Conservation (phyloP, 768 basidiomycete species). For the Pulveroboletus frians region DNA sequence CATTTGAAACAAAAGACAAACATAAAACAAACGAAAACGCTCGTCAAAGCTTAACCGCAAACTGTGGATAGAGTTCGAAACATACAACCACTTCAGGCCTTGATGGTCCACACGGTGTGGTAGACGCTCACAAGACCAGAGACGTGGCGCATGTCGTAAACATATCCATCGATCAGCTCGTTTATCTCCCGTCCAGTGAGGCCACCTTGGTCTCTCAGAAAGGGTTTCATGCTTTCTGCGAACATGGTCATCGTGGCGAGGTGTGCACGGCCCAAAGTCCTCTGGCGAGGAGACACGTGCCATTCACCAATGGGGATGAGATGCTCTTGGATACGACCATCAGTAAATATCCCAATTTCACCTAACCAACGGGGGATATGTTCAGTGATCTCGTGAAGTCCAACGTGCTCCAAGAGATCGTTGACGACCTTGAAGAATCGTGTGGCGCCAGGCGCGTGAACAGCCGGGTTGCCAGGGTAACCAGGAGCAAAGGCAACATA, state of each 20-base stretch:
- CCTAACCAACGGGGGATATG: conserved; percentile 36
- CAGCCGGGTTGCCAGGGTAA: conserved; percentile 22
- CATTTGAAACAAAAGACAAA: not conserved
- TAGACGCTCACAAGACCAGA: conserved; percentile 46
- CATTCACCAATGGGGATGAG: conserved; percentile 57
- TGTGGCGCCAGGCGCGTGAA: conserved; percentile 23
- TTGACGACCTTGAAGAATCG: conserved; percentile 40
- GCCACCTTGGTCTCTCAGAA: conserved; percentile 41
- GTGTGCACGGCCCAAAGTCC: conserved; percentile 39
- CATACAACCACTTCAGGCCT: conserved; percentile 11
- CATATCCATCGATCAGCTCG: conserved; percentile 37
- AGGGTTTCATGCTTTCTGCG: conserved; percentile 43
- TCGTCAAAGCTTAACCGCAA: not conserved
- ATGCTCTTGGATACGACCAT: conserved; percentile 32
- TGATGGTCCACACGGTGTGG: conserved; percentile 46
- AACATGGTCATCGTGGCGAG: conserved; percentile 38
- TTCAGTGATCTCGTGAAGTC: conserved; percentile 36
- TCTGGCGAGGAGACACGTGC: conserved; percentile 34
- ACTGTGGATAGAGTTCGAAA: not conserved
- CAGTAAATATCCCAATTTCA: conserved; percentile 37
- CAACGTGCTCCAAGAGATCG: conserved; percentile 32
- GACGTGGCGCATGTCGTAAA: conserved; percentile 43
- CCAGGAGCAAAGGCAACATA: conserved; percentile 37
- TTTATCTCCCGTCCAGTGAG: conserved; percentile 34
- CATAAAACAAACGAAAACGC: not conserved